Evolutionary conservation across 352 stramenopile species (phyloP), one percentile per base, ranked within the genome.

Genomic region (Phytophthora megakarya): DNA sequence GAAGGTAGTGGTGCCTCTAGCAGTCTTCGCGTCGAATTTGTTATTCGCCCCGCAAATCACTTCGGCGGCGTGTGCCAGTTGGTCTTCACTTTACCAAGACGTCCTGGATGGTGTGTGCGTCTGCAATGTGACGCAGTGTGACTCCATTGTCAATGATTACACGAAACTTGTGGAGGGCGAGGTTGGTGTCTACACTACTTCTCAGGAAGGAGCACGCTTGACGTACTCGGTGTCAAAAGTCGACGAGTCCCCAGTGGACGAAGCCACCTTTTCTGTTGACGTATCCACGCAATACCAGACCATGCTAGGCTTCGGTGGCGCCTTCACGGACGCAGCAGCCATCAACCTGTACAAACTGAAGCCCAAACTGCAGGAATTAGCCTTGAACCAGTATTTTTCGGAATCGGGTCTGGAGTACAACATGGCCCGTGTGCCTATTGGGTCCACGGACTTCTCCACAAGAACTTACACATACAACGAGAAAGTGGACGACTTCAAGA

Each of bases 241-340:
- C 18, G 39, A 60, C 39, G 51, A 49, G 26, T 60, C 38, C 4
- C 16, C 38, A 3, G 25, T 43, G 30, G 51, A 60, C 51, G 49
- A 58, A 18, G 16, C 35, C 10, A 58, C 37, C n/a, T 58, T 47
- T 12, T 50, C 39, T 21, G 65, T 87, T 8, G 75, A 90, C 43
- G 52, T 62, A 16, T 43, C 57, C 2, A 74, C 70, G n/a, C 80
- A 70, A 53, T 88, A 74, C 59, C 77, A 96, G 69, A 76, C 80
- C 52, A 92, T 96, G 21, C 69, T 88, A 11, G 89, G 89, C 21
- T 97, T 97, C 61, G 89, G 89, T 21, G 89, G 87, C 9, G 87
- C 87, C 7, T 96, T 97, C 72, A 97, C 89, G 15, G 89, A 97
- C 51, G 75, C 85, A 2, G 76, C 87, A 13, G 72, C 84, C 10